phyloP scores from a whole-genome alignment of 345 rosid genomes.

The Citrus australasica region DNA sequence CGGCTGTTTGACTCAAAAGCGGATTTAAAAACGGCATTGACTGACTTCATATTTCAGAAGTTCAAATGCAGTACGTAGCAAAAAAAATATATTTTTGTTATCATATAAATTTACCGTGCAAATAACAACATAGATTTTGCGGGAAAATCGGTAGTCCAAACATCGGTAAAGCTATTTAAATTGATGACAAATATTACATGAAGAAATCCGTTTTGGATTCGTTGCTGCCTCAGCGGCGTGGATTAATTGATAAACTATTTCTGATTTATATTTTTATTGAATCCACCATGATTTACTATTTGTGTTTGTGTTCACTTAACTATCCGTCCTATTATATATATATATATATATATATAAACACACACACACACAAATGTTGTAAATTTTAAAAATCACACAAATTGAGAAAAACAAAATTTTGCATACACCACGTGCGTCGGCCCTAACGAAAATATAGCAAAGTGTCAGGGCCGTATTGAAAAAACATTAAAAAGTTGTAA shows the following conservation, averaged over 20 bases:
- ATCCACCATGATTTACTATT: neutral
- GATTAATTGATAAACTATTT: neutral
- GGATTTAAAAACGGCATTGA: too few species aligned
- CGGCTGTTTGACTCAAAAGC: too few species aligned
- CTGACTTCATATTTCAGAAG: too few species aligned
- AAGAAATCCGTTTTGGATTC: neutral
- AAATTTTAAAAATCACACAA: neutral
- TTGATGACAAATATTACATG: neutral
- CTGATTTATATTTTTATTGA: neutral
- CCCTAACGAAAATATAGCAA: neutral
- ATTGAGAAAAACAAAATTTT: neutral
- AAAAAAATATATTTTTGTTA: too few species aligned
- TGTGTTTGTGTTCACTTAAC: neutral
- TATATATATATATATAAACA: neutral
- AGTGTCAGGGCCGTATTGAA: neutral
- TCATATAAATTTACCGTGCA: too few species aligned
- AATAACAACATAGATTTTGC: too few species aligned
- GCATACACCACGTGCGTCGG: rapidly evolving
- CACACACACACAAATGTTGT: rapidly evolving
- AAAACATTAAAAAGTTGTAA: neutral
- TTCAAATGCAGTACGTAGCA: too few species aligned
- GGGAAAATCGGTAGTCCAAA: too few species aligned
- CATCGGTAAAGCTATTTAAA: neutral
- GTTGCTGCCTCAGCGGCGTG: neutral
- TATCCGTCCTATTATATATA: neutral